Evolutionary conservation across 441 rosid genomes (phyloP), one percentile per base, ranked within the genome.

Genomic region (Pelargonium citronellum): DNA sequence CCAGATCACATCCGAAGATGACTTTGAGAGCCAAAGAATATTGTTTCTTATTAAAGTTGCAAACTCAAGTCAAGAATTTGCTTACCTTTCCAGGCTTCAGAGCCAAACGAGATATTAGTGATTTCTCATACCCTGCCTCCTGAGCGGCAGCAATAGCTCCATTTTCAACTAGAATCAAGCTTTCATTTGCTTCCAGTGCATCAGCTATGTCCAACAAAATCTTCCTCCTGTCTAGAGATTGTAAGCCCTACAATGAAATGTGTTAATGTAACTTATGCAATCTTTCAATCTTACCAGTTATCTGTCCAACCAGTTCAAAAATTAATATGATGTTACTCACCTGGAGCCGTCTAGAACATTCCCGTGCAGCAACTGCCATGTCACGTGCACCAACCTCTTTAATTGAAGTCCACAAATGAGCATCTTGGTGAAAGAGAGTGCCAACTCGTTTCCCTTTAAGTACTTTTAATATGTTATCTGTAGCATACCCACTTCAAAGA

Each of bases 11-110:
- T 22, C 24, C 24, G 24, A 22, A 22, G 24, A 22, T 22, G 24
- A 1, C 47, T 51, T 53, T 53, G 15, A 7, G 60, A 53, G 1
- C 60, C 20, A 53, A 53, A 53, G 1, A 4, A 53, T 53, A 53
- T 22, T 22, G 60, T 37, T 0, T 5, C 60, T 13, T n/a, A 53
- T 53, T 7, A 53, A 53, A 13, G 60, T 53, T 15, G 7, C 66
- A 61, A 71, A 11, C 17, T 1, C 34, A 63, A 8, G 55, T 51
- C 68, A 4, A 49, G 57, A 9, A 74, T 13, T 34, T 49, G 55
- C 80, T 67, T 76, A 73, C 87, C 83, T 84, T 84, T 55, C 83
- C 85, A 57, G 82, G 82, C 75, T 80, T 84, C 71, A 84, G 62
- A 41, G 77, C 74, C 80, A 84, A 67, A 58, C 87, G 83, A 71